Evolutionary conservation across 2,329 filamentous ascomycete genomes (phyloP).

Genomic region (Xylaria sp.): DNA sequence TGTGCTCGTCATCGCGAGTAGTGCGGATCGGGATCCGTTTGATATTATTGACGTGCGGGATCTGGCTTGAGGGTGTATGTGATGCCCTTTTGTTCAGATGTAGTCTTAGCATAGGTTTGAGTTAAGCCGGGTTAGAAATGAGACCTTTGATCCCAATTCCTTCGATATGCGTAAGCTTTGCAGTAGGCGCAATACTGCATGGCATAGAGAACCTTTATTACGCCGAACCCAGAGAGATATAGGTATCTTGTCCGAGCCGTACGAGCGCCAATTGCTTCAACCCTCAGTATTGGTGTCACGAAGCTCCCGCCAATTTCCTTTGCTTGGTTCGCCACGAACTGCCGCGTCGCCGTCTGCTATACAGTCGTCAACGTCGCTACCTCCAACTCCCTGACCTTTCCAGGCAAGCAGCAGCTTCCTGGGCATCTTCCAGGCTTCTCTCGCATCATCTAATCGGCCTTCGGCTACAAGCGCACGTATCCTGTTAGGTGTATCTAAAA

Average conservation of each 20-base stretch:
- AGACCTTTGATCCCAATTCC: not conserved
- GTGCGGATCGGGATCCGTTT: slow-evolving; percentile 87
- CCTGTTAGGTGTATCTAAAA: slow-evolving; percentile 68
- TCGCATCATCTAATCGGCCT: slow-evolving; percentile 70
- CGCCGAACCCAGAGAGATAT: not conserved
- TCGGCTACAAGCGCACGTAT: slow-evolving; percentile 67
- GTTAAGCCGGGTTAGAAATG: not conserved
- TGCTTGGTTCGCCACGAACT: slow-evolving; percentile 48
- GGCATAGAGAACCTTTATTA: not conserved
- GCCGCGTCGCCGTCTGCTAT: slow-evolving; percentile 66
- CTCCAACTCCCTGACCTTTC: slow-evolving; percentile 65
- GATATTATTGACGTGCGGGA: slow-evolving; percentile 70
- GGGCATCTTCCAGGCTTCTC: slow-evolving; percentile 65
- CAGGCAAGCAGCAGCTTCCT: slow-evolving; percentile 62
- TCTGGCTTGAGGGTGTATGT: slow-evolving; percentile 42
- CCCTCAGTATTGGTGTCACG: slow-evolving; percentile 32
- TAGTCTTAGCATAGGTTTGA: slow-evolving; percentile 4
- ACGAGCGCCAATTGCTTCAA: slow-evolving; percentile 24
- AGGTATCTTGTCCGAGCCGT: not conserved
- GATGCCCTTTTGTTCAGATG: not conserved
- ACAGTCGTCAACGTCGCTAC: slow-evolving; percentile 62
- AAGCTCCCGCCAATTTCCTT: slow-evolving; percentile 43
- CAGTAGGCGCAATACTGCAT: not conserved
- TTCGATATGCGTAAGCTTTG: not conserved
- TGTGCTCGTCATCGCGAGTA: slow-evolving; percentile 74